Evolutionary conservation across 371 early-diverging fungal genomes (phyloP).

Genomic region (Rhizopus arrhizus): DNA sequence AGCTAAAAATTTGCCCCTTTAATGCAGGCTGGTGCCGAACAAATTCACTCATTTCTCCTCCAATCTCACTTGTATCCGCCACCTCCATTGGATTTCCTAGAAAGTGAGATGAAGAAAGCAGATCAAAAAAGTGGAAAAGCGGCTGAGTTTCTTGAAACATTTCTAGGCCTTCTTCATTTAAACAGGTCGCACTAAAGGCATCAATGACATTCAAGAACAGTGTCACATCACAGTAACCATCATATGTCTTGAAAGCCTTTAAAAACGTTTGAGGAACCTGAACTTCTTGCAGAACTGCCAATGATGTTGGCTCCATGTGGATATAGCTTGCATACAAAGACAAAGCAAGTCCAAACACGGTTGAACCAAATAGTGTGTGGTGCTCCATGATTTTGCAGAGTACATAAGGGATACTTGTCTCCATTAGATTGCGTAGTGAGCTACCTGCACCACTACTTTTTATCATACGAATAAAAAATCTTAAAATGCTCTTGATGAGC

Average conservation of each 20-base stretch:
- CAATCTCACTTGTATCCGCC: slow-evolving; percentile 77
- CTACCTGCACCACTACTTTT: slow-evolving; percentile 85
- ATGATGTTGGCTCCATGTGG: slow-evolving; percentile 94
- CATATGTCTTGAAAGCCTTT: slow-evolving; percentile 56
- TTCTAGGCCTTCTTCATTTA: slow-evolving; percentile 84
- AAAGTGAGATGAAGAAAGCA: slow-evolving; percentile 75
- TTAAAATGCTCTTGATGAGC: slow-evolving; percentile 79
- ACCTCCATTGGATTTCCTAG: slow-evolving; percentile 77
- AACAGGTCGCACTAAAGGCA: slow-evolving; percentile 95
- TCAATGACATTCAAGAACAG: slow-evolving; percentile 76
- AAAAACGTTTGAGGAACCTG: slow-evolving; percentile 84
- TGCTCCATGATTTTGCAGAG: slow-evolving; percentile 72
- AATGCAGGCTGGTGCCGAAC: slow-evolving; percentile 92
- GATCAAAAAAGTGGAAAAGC: slow-evolving; percentile 70
- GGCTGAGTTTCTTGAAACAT: slow-evolving; percentile 75
- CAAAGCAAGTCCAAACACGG: slow-evolving; percentile 74
- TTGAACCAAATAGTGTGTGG: slow-evolving; percentile 71
- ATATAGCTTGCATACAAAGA: slow-evolving; percentile 93
- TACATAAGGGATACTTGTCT: slow-evolving; percentile 79
- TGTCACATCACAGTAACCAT: slow-evolving; percentile 73
- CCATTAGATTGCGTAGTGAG: slow-evolving; percentile 90
- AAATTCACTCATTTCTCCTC: slow-evolving; percentile 89
- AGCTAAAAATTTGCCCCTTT: slow-evolving; percentile 66
- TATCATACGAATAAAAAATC: slow-evolving; percentile 92
- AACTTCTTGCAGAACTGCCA: slow-evolving; percentile 87